Evolutionary conservation across 352 stramenopile genomes (phyloP), one percentile per base, ranked within the genome.

Genomic region (Phytopythium montanum): DNA sequence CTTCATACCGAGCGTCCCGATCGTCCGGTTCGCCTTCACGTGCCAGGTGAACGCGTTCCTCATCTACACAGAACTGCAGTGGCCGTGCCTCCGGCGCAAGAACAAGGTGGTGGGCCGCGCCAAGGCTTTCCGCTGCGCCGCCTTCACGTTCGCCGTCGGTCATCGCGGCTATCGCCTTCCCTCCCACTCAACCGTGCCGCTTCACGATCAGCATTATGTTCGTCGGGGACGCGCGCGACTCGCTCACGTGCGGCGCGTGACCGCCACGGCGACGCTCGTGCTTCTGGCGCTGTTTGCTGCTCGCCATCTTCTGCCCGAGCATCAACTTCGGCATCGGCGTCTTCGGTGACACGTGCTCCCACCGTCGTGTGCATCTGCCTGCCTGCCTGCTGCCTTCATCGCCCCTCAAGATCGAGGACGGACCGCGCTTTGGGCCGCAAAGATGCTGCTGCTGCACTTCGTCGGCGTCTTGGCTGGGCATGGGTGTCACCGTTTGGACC

Each of bases 1-100:
- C 54, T 94, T 92, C 34, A 92, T 94, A 79, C 81, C 92, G 9
- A 90, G 82, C 46, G 85, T 94, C 31, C 85, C 85, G n/a, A 92
- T 94, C 68, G 81, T 94, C 56, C 92, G 92, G 85, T 94, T 94
- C 60, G 85, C 85, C n/a, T 94, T 94, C 66, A 94, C 85, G n/a
- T 92, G 81, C 55, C 85, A 94, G 73, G 81, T 92, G 12, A 94
- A 94, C 48, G 85, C 92, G 19, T 94, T 94, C 50, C 92, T 82
- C 18, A 94, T 94, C 66, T 94, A 92, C 62, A 94, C 85, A 18
- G 85, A 94, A 56, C 74, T 94, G 16, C 85, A 94, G 64, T 81
- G 85, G 1, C 85, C 85, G 46, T 92, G 83, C 65, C 92, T 94
- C 58, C 85, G 85, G 25, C 85, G 85, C 46, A 94, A 92, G 85